Conservation (phyloP, 2,329 filamentous ascomycete genomes). For the Arthrocladium fulminans region DNA sequence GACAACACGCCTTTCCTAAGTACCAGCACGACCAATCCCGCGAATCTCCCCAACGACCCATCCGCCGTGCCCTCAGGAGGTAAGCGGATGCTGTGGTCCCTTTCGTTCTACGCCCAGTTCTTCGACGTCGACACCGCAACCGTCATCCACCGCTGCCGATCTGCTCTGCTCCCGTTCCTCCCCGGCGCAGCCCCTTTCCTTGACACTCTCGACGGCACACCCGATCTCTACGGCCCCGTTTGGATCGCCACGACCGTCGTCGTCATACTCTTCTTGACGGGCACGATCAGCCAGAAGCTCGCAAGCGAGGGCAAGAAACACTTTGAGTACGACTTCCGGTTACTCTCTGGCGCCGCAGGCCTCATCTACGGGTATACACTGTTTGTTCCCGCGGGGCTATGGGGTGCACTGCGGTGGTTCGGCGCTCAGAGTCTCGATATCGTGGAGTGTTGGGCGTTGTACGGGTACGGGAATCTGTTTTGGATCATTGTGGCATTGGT, state of each 20-base stretch:
- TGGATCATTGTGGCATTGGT: slow-evolving; percentile 94
- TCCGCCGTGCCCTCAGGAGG: slow-evolving; percentile 36
- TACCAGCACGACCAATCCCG: slow-evolving; percentile 43
- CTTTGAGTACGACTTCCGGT: slow-evolving; percentile 49
- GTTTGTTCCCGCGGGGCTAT: slow-evolving; percentile 74
- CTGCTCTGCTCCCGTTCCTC: slow-evolving; percentile 77
- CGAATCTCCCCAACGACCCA: slow-evolving; percentile 39
- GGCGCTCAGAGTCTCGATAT: slow-evolving; percentile 88
- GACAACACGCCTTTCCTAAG: slow-evolving; percentile 44
- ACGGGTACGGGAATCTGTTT: slow-evolving; percentile 92
- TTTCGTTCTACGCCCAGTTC: slow-evolving; percentile 93
- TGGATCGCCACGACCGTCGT: slow-evolving; percentile 99
- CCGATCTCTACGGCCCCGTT: slow-evolving; percentile 91
- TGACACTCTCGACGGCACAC: slow-evolving; percentile 92
- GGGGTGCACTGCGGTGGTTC: slow-evolving; percentile 87
- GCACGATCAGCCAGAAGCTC: slow-evolving; percentile 88
- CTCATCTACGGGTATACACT: slow-evolving; percentile 92
- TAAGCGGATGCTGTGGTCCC: slow-evolving; percentile 86
- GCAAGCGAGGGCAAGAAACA: slow-evolving; percentile 35
- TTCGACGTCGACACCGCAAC: slow-evolving; percentile 96
- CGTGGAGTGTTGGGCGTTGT: slow-evolving; percentile 89
- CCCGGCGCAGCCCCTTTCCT: slow-evolving; percentile 82
- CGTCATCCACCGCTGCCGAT: slow-evolving; percentile 76
- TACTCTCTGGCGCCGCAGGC: slow-evolving; percentile 82
- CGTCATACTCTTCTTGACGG: slow-evolving; percentile 87